A percentile compares a stretch with the other conserved stretches of the same genome.
Evolutionary conservation across 768 basidiomycete species (phyloP).

Genomic region (Boletus coccyginus): DNA sequence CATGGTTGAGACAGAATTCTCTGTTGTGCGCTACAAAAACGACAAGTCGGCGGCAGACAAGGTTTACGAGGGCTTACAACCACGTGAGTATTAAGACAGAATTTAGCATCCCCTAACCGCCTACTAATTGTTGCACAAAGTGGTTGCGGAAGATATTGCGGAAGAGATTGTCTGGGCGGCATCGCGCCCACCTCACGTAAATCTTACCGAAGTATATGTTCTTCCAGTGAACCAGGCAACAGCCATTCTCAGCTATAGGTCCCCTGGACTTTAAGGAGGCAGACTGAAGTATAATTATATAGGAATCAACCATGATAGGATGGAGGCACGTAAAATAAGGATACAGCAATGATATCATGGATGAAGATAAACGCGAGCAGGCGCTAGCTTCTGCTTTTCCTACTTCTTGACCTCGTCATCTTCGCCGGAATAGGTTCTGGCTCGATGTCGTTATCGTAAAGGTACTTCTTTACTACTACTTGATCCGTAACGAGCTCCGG

Average conservation of each 20-base stretch:
- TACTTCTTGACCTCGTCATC: constrained; percentile 56
- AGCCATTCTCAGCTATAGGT: constrained; percentile 59
- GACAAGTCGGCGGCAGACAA: constrained; percentile 79
- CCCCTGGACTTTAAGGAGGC: constrained; percentile 17
- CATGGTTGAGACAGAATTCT: constrained; percentile 93
- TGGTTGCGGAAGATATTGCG: constrained; percentile 83
- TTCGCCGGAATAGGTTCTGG: constrained; percentile 35
- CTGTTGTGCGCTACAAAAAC: constrained; percentile 84
- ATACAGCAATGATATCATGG: constrained; percentile 31
- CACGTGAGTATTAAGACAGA: constrained; percentile 51
- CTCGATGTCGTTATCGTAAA: constrained; percentile 72
- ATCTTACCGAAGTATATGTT: constrained; percentile 78
- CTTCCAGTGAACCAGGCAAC: constrained; percentile 81
- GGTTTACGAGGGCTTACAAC: constrained; percentile 87
- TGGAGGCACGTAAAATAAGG: constrained; percentile 24
- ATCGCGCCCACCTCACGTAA: constrained; percentile 86
- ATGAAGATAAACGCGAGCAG: constrained; percentile 14
- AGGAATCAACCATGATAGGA: background rate
- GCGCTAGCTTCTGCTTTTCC: constrained; percentile 42
- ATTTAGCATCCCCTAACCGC: background rate
- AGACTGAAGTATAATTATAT: background rate
- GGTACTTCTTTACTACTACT: constrained; percentile 71
- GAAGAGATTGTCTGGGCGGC: constrained; percentile 99
- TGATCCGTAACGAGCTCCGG: constrained; percentile 60
- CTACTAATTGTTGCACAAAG: constrained; percentile 36